Percentiles rank a stretch among this genome's conserved stretches.
Evolutionary conservation across 2,329 filamentous ascomycete species (phyloP).

Genomic region (Rhinocladiella similis): DNA sequence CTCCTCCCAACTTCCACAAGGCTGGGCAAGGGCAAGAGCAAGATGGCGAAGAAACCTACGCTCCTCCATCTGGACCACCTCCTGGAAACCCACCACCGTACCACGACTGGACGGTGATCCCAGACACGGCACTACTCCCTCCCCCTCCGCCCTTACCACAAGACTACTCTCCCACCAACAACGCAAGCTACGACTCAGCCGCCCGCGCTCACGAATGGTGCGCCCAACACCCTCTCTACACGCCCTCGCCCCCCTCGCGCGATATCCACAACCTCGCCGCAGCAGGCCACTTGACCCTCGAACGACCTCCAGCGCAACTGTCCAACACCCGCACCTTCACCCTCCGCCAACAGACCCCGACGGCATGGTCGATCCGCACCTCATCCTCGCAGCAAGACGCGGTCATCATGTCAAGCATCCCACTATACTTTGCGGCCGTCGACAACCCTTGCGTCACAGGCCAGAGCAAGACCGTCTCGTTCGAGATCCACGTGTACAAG

Average conservation of each 20-base stretch:
- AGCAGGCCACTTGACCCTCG: constrained; percentile 46
- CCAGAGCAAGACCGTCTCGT: constrained; percentile 58
- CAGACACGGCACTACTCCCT: constrained; percentile 60
- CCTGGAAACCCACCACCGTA: constrained; percentile 53
- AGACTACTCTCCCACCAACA: constrained; percentile 56
- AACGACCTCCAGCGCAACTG: constrained; percentile 34
- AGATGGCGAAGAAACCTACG: constrained; percentile 7
- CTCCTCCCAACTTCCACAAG: constrained; percentile 27
- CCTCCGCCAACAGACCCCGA: constrained; percentile 14
- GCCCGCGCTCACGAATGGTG: constrained; percentile 60
- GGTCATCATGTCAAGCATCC: constrained; percentile 54
- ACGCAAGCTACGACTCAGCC: constrained; percentile 56
- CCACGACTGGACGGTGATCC: constrained; percentile 63
- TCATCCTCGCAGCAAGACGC: constrained; percentile 48
- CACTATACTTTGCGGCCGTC: constrained; percentile 54
- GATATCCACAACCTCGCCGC: constrained; percentile 45
- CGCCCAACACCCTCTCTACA: constrained; percentile 51
- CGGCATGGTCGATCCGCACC: constrained; percentile 47
- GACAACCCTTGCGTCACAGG: constrained; percentile 52
- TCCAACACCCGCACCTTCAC: not conserved
- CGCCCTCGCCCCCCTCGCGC: constrained; percentile 45
- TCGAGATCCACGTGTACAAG: constrained; percentile 54
- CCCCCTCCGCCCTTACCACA: constrained; percentile 59
- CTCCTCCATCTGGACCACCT: constrained; percentile 16
- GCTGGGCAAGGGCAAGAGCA: not conserved